phyloP scores from a whole-genome alignment of 2,329 filamentous ascomycete species.

The Fusarium sp. region DNA sequence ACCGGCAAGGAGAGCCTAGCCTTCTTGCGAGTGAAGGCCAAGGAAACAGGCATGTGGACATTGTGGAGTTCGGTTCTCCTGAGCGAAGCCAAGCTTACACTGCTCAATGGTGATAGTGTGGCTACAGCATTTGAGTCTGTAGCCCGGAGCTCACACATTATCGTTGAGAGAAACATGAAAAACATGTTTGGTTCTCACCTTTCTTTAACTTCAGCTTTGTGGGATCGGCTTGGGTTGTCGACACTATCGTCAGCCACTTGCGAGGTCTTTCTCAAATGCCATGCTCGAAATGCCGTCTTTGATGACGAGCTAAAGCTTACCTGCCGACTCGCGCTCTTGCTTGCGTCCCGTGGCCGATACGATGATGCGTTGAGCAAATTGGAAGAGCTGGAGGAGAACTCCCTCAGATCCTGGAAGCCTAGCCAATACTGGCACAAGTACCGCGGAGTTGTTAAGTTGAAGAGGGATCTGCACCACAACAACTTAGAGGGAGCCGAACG shows the following conservation, averaged over 20 bases:
- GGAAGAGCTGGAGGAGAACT: conserved; percentile 66
- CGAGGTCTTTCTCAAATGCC: conserved; percentile 81
- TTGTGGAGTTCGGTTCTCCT: conserved; percentile 86
- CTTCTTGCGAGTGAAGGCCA: conserved; percentile 88
- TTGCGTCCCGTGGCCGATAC: conserved; percentile 77
- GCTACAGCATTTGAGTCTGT: conserved; percentile 79
- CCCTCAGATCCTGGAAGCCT: conserved; percentile 79
- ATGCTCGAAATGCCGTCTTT: conserved; percentile 69
- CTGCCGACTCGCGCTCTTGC: conserved; percentile 73
- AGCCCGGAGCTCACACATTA: conserved; percentile 84
- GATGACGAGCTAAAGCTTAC: conserved; percentile 84
- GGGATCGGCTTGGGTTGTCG: conserved; percentile 77
- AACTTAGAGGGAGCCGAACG: conserved; percentile 65
- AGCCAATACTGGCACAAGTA: conserved; percentile 80
- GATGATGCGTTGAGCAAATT: conserved; percentile 69
- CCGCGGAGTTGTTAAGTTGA: conserved; percentile 74
- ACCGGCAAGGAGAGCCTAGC: conserved; percentile 84
- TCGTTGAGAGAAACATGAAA: conserved; percentile 80
- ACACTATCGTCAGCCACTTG: conserved; percentile 70
- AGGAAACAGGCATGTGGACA: conserved; percentile 87
- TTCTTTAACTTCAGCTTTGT: conserved; percentile 78
- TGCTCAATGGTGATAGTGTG: conserved; percentile 77
- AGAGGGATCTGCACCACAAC: conserved; percentile 69
- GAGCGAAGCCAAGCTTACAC: conserved; percentile 84
- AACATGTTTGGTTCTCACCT: conserved; percentile 80